A percentile compares a stretch with the other conserved stretches of the same genome.
These are phyloP conservation scores for Cyclanthera cordifolia DNA, from an alignment of 306 rosid species.

Conservation along the genomic window DNA sequence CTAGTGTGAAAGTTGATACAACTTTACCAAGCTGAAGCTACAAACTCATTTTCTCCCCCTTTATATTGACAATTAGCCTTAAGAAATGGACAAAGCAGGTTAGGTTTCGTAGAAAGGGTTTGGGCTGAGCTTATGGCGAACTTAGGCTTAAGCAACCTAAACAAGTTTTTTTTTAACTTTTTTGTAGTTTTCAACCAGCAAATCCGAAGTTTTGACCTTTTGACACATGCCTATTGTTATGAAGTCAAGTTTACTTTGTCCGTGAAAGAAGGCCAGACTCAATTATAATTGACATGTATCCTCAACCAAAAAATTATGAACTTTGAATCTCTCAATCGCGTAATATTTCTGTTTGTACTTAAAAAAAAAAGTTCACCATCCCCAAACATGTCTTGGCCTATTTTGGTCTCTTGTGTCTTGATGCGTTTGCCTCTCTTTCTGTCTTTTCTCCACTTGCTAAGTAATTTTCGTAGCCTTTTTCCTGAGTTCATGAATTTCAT, in stretches of 20 bases:
- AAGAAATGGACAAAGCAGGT: not conserved
- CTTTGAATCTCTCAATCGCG: too few species aligned
- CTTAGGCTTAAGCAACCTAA: too few species aligned
- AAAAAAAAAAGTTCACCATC: too few species aligned
- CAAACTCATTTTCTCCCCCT: not conserved
- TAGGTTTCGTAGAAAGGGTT: not conserved
- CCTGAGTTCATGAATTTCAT: not conserved
- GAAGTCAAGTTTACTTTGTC: too few species aligned
- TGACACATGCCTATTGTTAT: too few species aligned
- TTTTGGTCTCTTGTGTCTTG: not conserved
- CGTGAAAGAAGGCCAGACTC: too few species aligned
- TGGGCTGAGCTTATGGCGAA: not conserved
- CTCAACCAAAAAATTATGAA: too few species aligned
- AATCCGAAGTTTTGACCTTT: too few species aligned
- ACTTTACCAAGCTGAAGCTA: not conserved
- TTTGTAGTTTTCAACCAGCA: too few species aligned
- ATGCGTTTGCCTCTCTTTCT: not conserved
- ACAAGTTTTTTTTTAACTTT: too few species aligned
- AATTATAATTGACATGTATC: too few species aligned
- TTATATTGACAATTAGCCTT: not conserved
- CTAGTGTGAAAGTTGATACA: not conserved
- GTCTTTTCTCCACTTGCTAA: not conserved
- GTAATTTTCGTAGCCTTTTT: conserved; percentile 9
- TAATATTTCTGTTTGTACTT: too few species aligned
- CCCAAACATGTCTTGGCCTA: not conserved